Conservation (phyloP, 805 yeast genomes). For the Clavispora carvajalis region DNA sequence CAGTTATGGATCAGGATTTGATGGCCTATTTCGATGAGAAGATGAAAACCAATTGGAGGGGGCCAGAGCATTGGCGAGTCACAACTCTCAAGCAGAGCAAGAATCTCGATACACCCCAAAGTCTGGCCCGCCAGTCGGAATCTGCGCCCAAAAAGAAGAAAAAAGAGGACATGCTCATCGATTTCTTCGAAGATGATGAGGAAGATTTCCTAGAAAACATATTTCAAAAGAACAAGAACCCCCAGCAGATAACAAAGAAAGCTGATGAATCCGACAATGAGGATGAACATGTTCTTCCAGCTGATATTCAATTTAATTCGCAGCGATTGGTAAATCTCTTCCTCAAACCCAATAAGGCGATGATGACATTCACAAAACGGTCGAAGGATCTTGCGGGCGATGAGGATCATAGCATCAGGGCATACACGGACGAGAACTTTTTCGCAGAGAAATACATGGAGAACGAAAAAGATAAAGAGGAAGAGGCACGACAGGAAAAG, state of each 20-base stretch:
- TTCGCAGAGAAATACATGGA: conserved; percentile 61
- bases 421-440: conserved; percentile 57
- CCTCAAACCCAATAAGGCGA: conserved; percentile 54
- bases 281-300: conserved; percentile 54
- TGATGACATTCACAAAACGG: conserved; percentile 21
- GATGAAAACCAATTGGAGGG: conserved; percentile 75
- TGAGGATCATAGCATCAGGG: conserved; percentile 13
- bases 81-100: conserved; percentile 35
- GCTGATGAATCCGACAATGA: conserved; percentile 24
- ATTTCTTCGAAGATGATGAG: conserved; percentile 28
- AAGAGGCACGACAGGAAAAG: conserved; percentile 29
- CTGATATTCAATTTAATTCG: conserved; percentile 69
- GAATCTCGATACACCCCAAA: conserved; percentile 14
- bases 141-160: conserved; percentile 14
- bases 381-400: conserved; percentile 1
- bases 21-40: conserved; percentile 79
- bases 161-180: conserved; percentile 21
- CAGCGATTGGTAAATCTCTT: conserved; percentile 62
- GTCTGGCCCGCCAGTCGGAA: conserved; percentile 1
- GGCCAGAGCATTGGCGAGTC: conserved; percentile 90
- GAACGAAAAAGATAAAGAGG: conserved; percentile 29
- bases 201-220: conserved; percentile 24
- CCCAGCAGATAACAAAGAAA: conserved; percentile 17
- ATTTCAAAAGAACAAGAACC: conserved; percentile 29
- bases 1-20: conserved; percentile 52